Evolutionary conservation across 176 grass and related monocot genomes (phyloP), one percentile per base, ranked within the genome.

Genomic region (Canna indica): DNA sequence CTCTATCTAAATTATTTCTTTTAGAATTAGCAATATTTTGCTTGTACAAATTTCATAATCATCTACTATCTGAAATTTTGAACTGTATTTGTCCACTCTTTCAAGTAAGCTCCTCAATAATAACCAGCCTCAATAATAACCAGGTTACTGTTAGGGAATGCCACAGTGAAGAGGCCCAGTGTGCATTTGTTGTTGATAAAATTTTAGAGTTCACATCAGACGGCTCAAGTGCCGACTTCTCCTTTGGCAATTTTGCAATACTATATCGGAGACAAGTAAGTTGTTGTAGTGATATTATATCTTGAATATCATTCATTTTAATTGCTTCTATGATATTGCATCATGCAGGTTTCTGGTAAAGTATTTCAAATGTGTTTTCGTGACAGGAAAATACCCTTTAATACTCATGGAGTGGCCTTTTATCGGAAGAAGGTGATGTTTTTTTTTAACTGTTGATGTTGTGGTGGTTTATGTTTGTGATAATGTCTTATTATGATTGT

Each of bases 341-440:
- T 69, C 39, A 80, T 34, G 47, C 73, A 91, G 92, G 73, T 96
- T 71, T 86, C 92, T 83, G 92, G 92, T n/a, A 96, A 91, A 89
- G 50, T 81, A n/a, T 96, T 96, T 69, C 92, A 96, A 77, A 68
- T 75, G 52, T 81, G 78, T 36, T 96, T 96, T 63, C 92, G 88
- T 64, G 85, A 96, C 74, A 88, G 92, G 77, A 96, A 91, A 89
- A 96, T 96, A 81, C 92, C 88, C 62, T 96, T 96, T 76, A 96
- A 96, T 72, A 18, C 88, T 72, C 92, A 96, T 73, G 92, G 92
- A 58, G 92, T 91, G 53, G 92, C 85, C 73, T 91, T 96, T 79
- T 96, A 96, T 71, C 82, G 92, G 76, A 96, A 96, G 85, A 96
- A 96, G 92, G 92, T 96, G n/a, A 32, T 48, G 27, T 18, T 50